Conservation (phyloP, 2,329 filamentous ascomycete genomes). For the Penicillium occitanis region DNA sequence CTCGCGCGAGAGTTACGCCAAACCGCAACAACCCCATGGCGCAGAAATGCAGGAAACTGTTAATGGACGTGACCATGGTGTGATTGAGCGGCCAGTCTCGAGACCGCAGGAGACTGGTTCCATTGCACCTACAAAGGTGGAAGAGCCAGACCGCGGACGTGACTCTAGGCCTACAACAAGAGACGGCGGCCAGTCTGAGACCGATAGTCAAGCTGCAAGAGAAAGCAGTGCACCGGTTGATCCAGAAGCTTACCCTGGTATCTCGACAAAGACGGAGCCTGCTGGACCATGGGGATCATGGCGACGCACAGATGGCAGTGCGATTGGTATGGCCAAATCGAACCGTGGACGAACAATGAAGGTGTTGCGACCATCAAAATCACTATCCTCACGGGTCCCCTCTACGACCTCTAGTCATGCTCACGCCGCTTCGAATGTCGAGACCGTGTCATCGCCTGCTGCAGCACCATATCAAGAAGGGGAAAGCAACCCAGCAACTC, state of each 20-base stretch:
- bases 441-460: slow-evolving; percentile 21
- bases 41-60: slow-evolving; percentile 23
- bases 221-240: slow-evolving; percentile 24
- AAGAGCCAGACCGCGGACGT: slow-evolving; percentile 23
- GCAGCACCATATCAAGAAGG: slow-evolving; percentile 13
- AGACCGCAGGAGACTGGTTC: slow-evolving; percentile 28
- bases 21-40: slow-evolving; percentile 26
- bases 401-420: slow-evolving; percentile 11
- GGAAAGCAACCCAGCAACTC: slow-evolving; percentile 5
- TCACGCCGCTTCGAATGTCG: slow-evolving; percentile 13
- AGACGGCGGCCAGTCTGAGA: slow-evolving; percentile 19
- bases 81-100: slow-evolving; percentile 32
- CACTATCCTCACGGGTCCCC: slow-evolving; percentile 36
- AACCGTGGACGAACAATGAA: slow-evolving; percentile 73
- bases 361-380: slow-evolving; percentile 76
- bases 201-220: slow-evolving; percentile 23
- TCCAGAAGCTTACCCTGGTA: slow-evolving; percentile 12
- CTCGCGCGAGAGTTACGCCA: slow-evolving; percentile 18
- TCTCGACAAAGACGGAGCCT: slow-evolving; percentile 37
- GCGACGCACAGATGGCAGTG: slow-evolving; percentile 51
- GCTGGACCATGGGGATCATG: slow-evolving; percentile 69
- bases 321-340: slow-evolving; percentile 59
- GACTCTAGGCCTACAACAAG: slow-evolving; percentile 25
- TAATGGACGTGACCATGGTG: slow-evolving; percentile 3
- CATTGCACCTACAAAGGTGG: slow-evolving; percentile 23